Conservation (phyloP, 345 rosid genomes). For the Citrus unshiu region DNA sequence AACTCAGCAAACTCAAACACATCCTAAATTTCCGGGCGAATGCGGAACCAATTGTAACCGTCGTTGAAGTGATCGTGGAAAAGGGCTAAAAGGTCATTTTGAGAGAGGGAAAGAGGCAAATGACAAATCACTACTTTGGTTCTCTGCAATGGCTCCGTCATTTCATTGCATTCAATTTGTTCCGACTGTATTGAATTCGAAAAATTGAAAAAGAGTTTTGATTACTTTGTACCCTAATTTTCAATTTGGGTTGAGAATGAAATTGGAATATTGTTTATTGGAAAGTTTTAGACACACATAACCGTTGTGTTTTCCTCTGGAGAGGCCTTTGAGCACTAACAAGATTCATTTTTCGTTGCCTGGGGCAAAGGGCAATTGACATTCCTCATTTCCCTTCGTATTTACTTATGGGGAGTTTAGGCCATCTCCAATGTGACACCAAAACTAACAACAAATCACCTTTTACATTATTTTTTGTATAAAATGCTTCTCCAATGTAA, state of each 20-base stretch:
- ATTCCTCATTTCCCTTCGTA: too few relatives aligned
- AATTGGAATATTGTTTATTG: too few relatives aligned
- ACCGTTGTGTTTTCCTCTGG: neutral
- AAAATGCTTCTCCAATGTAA: too few relatives aligned
- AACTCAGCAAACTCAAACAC: constrained; percentile 39
- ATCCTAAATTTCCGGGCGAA: constrained; percentile 55
- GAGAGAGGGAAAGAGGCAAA: constrained; percentile 64
- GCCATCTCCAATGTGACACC: too few relatives aligned
- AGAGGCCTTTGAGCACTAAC: too few relatives aligned
- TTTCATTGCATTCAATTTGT: constrained; percentile 5
- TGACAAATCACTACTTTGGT: constrained; percentile 70
- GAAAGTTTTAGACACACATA: neutral
- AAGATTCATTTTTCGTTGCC: too few relatives aligned
- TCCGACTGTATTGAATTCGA: neutral
- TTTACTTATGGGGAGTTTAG: too few relatives aligned
- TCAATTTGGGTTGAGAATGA: neutral
- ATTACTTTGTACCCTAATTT: neutral
- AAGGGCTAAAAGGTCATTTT: constrained; percentile 51
- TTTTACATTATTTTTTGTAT: too few relatives aligned
- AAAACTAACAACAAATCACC: too few relatives aligned
- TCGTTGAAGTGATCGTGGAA: constrained; percentile 50
- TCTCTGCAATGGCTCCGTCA: constrained; percentile 44
- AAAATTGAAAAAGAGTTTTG: neutral
- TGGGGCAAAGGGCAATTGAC: too few relatives aligned
- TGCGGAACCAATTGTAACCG: constrained; percentile 55